A percentile compares a stretch with the other conserved stretches of the same genome.
Evolutionary conservation across 345 rosid genomes (phyloP).

Genomic region (Trapa incisa): DNA sequence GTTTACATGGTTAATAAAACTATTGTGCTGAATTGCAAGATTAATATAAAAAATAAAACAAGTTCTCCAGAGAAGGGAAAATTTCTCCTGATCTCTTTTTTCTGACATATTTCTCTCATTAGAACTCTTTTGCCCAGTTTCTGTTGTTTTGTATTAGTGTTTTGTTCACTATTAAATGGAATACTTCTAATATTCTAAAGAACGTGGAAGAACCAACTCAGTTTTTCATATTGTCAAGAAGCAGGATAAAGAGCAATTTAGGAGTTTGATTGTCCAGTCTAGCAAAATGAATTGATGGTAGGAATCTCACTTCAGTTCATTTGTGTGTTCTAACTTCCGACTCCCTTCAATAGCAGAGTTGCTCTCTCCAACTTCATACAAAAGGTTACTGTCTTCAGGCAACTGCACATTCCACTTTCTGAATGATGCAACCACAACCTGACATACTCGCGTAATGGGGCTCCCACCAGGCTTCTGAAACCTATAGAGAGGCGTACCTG

Average conservation of each 20-base stretch:
- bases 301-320: conserved; percentile 42
- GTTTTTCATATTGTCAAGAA: background rate
- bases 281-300: background rate
- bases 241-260: background rate
- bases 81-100: no score
- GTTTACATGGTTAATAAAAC: no score
- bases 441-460: conserved; percentile 73
- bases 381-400: conserved; percentile 48
- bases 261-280: background rate
- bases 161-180: no score
- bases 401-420: conserved; percentile 42
- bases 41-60: no score
- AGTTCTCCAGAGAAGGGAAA: no score
- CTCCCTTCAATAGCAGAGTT: conserved; percentile 62
- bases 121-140: no score
- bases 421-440: conserved; percentile 73
- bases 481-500: conserved; percentile 78
- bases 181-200: no score
- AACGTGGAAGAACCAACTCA: no score
- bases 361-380: conserved; percentile 65
- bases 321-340: conserved; percentile 60
- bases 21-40: no score
- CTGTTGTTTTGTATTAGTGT: no score
- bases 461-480: conserved; percentile 92
- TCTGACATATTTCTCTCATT: no score